Base-by-base conservation (phyloP, 2,329 filamentous ascomycete species). In the Diaporthe caulivora region DNA sequence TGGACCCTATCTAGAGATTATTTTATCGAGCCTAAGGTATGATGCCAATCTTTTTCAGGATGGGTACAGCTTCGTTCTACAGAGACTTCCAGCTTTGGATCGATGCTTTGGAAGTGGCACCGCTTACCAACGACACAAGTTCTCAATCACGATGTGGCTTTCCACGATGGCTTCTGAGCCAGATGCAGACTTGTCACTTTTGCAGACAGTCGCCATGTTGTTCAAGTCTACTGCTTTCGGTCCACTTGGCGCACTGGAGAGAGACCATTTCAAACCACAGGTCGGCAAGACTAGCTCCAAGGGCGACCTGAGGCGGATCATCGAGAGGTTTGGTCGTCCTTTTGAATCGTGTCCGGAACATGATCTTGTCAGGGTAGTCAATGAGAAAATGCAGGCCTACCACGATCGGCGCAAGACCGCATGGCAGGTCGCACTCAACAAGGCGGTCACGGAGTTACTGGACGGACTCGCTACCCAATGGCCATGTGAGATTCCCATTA, bases 401-500 rank as follows among this genome's bases (percentile, higher is more conserved):
- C 10, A 34, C 44, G 44, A n/a, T 21, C 70, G 70, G 13, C 49
- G 70, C 8, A 6, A 72, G 1, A 24, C n/a, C 10, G 15, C 21
- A 24, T 72, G 49, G 47, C 8, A 31, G 7, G 29, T 10, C 18
- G 57, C 55, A 42, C 26, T 34, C 26, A 26, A 37, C 3, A 34
- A 9, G 17, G 47, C 58, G 3, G 44, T 31, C 17, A 7, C 49
- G 15, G 31, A 13, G 9, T 40, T 67, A 4, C 37, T 57, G 47
- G 26, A 54, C 7, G 31, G 15, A 11, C 37, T 72, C 34, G 24
- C n/a, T 34, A 13, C 11, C 6, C 60, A 72, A 49, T 72, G 70
- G 70, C 70, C 70, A 2, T 72, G 72, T 11, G 70, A 74, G 40
- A 15, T 37, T 10, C 72, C 70, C 15, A 3, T 51, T 2, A 31